A percentile compares a stretch with the other conserved stretches of the same genome.
Evolutionary conservation across 2,329 filamentous ascomycete species (phyloP).

Genomic region (Penicillium sp.): DNA sequence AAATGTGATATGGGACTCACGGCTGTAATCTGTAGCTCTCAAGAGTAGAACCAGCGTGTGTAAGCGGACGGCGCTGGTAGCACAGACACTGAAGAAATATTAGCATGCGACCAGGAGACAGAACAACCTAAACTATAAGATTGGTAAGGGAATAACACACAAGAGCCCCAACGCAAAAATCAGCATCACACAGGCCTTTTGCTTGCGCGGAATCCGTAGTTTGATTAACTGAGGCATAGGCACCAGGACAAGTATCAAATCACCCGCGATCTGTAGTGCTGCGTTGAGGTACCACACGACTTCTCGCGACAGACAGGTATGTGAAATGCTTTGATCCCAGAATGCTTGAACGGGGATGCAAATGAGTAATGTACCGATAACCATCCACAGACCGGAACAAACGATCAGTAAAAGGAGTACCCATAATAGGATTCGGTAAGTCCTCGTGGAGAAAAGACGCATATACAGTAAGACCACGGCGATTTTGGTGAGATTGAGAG

Average conservation of each 20-base stretch:
- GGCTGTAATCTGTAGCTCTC: slow-evolving; percentile 22
- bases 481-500: slow-evolving; percentile 37
- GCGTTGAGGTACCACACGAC: slow-evolving; percentile 37
- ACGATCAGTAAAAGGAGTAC: slow-evolving; percentile 27
- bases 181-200: slow-evolving; percentile 31
- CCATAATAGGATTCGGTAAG: slow-evolving; percentile 27
- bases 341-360: slow-evolving; percentile 33
- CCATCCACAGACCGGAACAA: slow-evolving; percentile 33
- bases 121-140: not conserved
- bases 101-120: not conserved
- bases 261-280: slow-evolving; percentile 32
- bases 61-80: slow-evolving; percentile 33
- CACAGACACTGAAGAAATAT: slow-evolving; percentile 31
- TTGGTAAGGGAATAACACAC: slow-evolving; percentile 24
- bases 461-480: slow-evolving; percentile 38
- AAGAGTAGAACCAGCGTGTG: slow-evolving; percentile 26
- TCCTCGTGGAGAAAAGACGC: slow-evolving; percentile 35
- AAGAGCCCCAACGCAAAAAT: slow-evolving; percentile 37
- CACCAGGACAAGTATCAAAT: slow-evolving; percentile 32
- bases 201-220: slow-evolving; percentile 28
- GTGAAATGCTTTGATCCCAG: slow-evolving; percentile 22
- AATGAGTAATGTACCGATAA: slow-evolving; percentile 32
- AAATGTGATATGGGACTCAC: slow-evolving; percentile 19
- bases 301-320: slow-evolving; percentile 27
- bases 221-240: slow-evolving; percentile 33